Percentiles rank a stretch among this genome's conserved stretches.
Evolutionary conservation across 306 rosid species (phyloP).

Genomic region (Cercis canadensis): DNA sequence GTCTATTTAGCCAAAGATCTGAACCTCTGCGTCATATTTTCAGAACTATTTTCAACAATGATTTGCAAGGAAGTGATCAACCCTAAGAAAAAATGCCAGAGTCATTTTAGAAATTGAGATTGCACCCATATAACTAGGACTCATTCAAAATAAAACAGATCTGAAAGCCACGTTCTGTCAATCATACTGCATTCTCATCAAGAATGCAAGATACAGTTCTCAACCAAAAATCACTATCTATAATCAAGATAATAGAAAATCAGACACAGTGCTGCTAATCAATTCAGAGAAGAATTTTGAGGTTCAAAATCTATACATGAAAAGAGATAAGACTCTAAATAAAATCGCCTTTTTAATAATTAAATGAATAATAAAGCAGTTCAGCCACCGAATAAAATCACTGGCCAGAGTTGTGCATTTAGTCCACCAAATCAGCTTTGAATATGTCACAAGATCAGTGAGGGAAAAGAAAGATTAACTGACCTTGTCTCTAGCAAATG

Average conservation of each 20-base stretch:
- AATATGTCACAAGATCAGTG: no score
- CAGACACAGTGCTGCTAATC: background rate
- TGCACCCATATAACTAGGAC: no score
- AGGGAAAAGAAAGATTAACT: slow-evolving; percentile 35
- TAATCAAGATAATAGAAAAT: slow-evolving; percentile 15
- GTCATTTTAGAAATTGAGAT: no score
- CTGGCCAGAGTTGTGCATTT: slow-evolving; percentile 11
- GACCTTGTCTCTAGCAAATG: slow-evolving; percentile 95
- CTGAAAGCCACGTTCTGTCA: background rate
- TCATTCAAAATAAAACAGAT: no score
- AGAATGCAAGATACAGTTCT: background rate
- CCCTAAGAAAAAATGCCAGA: background rate
- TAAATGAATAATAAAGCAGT: slow-evolving; percentile 8
- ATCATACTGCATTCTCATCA: background rate
- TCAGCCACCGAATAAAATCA: slow-evolving; percentile 17
- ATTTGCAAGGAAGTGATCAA: background rate
- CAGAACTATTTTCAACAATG: background rate
- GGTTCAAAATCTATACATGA: slow-evolving; percentile 11
- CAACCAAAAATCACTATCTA: background rate
- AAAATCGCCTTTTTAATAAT: background rate
- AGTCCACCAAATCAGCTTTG: slow-evolving; percentile 15
- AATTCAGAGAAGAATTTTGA: slow-evolving; percentile 1
- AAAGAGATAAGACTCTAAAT: slow-evolving; percentile 15
- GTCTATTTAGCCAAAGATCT: no score
- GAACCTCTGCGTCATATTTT: no score